A percentile compares a stretch with the other conserved stretches of the same genome.
phyloP scores from a whole-genome alignment of 1,284 basidiomycete species.

The Neonothopanus nambi region DNA sequence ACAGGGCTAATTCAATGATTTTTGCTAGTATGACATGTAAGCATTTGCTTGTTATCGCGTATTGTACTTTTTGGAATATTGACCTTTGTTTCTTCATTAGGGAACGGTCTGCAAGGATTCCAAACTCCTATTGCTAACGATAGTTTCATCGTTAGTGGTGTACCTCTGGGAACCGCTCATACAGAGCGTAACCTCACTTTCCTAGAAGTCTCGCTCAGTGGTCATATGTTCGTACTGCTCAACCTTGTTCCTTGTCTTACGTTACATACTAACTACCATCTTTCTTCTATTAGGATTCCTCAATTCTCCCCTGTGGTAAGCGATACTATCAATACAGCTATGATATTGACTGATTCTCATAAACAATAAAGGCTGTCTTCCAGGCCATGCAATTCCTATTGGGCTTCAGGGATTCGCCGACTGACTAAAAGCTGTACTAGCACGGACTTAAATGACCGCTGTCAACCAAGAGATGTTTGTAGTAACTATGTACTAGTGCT shows the following conservation, averaged over 20 bases:
- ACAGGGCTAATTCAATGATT: neutral
- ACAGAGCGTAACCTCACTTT: constrained; percentile 69
- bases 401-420: constrained; percentile 55
- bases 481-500: too few relatives aligned
- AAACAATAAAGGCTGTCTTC: constrained; percentile 51
- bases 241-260: neutral
- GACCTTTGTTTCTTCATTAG: constrained; percentile 32
- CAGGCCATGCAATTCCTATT: constrained; percentile 71
- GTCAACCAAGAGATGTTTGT: too few relatives aligned
- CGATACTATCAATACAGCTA: constrained; percentile 8
- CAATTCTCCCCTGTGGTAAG: constrained; percentile 65
- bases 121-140: constrained; percentile 64
- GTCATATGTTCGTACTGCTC: constrained; percentile 65
- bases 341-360: neutral
- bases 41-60: constrained; percentile 23
- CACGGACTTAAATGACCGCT: too few relatives aligned
- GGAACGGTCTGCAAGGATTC: constrained; percentile 72
- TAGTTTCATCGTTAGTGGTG: constrained; percentile 69
- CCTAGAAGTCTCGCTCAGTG: constrained; percentile 62
- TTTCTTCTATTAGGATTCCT: constrained; percentile 49
- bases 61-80: too few relatives aligned
- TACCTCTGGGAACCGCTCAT: constrained; percentile 58
- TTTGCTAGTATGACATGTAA: constrained; percentile 65
- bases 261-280: constrained; percentile 1
- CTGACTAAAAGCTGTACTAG: constrained; percentile 1